Percentiles rank a stretch among this genome's conserved stretches.
Conservation (phyloP, 768 basidiomycete genomes). For the Xerocomellus intermedius region DNA sequence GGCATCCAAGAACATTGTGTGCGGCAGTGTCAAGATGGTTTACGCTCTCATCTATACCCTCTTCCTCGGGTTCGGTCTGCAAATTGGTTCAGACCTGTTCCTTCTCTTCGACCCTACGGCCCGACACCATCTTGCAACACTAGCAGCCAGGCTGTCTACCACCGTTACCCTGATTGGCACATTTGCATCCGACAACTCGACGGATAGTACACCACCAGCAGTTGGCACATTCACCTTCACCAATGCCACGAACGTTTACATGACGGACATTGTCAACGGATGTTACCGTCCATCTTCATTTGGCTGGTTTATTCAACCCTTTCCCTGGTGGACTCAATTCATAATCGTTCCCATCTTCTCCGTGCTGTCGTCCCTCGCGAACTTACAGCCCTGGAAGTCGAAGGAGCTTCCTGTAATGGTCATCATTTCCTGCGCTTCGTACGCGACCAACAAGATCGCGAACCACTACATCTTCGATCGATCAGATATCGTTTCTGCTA, state of each 20-base stretch:
- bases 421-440: conserved; percentile 75
- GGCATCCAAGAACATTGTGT: conserved; percentile 82
- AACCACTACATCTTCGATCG: conserved; percentile 85
- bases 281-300: conserved; percentile 67
- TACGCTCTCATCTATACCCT: conserved; percentile 86
- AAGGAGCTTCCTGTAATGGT: conserved; percentile 81
- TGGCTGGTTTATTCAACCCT: conserved; percentile 79
- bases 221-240: conserved; percentile 68
- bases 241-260: conserved; percentile 45
- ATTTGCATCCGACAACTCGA: conserved; percentile 58
- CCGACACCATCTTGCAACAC: conserved; percentile 49
- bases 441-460: conserved; percentile 77
- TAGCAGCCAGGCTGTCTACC: conserved; percentile 51
- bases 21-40: conserved; percentile 84
- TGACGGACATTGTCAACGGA: conserved; percentile 54
- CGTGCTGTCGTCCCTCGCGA: conserved; percentile 66
- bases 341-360: conserved; percentile 77
- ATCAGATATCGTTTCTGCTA: conserved; percentile 80
- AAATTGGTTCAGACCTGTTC: conserved; percentile 81
- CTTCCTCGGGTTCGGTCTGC: conserved; percentile 81
- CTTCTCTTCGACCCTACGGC: conserved; percentile 63
- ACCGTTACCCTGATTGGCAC: conserved; percentile 58
- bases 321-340: conserved; percentile 76
- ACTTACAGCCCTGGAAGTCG: conserved; percentile 73
- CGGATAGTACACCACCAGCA: conserved; percentile 43